A percentile compares a stretch with the other conserved stretches of the same genome.
These are phyloP conservation scores for Cadophora malorum DNA, from an alignment of 2,329 filamentous ascomycete genomes.

Conservation along the genomic window DNA sequence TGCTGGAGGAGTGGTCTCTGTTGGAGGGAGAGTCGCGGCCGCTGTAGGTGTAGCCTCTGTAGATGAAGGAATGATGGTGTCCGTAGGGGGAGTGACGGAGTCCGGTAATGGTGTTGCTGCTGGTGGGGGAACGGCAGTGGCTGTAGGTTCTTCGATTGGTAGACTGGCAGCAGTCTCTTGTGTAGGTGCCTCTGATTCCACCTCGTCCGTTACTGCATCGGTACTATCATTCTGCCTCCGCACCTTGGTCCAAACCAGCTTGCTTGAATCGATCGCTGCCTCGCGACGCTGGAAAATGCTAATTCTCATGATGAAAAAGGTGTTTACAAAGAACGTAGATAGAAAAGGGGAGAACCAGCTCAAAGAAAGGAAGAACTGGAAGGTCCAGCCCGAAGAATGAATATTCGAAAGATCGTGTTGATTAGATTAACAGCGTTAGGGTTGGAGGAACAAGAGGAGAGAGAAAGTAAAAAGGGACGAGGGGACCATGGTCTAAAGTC, in stretches of 20 bases:
- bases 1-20: neutral
- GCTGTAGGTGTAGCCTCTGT: neutral
- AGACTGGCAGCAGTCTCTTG: neutral
- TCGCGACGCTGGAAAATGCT: constrained; percentile 15
- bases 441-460: constrained; percentile 8
- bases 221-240: constrained; percentile 10
- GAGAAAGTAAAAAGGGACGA: constrained; percentile 1
- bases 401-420: neutral
- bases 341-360: constrained; percentile 17
- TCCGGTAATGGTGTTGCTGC: neutral
- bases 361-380: constrained; percentile 20
- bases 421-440: constrained; percentile 16
- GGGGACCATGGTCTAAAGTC: constrained; percentile 8
- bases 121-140: neutral
- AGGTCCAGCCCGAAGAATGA: constrained; percentile 11
- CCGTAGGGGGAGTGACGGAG: constrained; percentile 3
- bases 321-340: constrained; percentile 13
- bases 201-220: neutral
- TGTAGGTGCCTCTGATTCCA: neutral
- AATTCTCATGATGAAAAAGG: constrained; percentile 17
- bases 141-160: neutral
- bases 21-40: neutral
- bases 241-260: constrained; percentile 15
- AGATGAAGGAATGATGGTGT: neutral
- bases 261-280: constrained; percentile 15